Conservation (phyloP, 2,329 filamentous ascomycete genomes). For the Cladorrhinum sp. region DNA sequence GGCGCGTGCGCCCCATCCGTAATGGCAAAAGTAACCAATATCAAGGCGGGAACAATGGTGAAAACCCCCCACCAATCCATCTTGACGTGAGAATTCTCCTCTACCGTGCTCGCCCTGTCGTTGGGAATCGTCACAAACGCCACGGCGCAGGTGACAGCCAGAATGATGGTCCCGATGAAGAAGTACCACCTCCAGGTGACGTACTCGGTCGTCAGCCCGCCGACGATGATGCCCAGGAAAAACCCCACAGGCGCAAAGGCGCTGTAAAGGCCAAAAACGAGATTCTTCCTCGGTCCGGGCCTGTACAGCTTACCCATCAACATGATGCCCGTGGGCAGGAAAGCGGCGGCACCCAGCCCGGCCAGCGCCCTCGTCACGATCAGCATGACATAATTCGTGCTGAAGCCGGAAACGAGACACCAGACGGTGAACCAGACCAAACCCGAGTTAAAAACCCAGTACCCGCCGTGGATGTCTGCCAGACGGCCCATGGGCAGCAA, state of each 20-base stretch:
- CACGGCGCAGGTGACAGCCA: constrained; percentile 47
- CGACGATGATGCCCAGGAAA: constrained; percentile 64
- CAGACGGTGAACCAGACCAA: constrained; percentile 65
- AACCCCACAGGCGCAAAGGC: constrained; percentile 57
- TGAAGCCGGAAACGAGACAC: constrained; percentile 69
- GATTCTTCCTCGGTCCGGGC: constrained; percentile 68
- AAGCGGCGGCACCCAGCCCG: constrained; percentile 70
- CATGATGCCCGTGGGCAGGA: constrained; percentile 67
- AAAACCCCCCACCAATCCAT: constrained; percentile 69
- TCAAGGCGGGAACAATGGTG: constrained; percentile 61
- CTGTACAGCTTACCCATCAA: constrained; percentile 66
- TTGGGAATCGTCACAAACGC: constrained; percentile 40
- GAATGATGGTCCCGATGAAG: constrained; percentile 53
- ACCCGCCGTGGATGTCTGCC: constrained; percentile 62
- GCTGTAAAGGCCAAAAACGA: constrained; percentile 60
- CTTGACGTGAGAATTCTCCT: constrained; percentile 26
- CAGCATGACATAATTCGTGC: constrained; percentile 64
- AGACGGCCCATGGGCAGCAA: constrained; percentile 63
- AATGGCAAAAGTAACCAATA: constrained; percentile 71
- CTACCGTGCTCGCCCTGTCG: constrained; percentile 28
- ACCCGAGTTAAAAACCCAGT: constrained; percentile 57
- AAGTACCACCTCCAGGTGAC: constrained; percentile 68
- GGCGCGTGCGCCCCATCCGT: constrained; percentile 69
- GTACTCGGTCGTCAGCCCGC: constrained; percentile 59
- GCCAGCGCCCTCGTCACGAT: constrained; percentile 72